Base-by-base conservation (phyloP, 805 yeast genomes). In the Kodamaea sagamina region DNA sequence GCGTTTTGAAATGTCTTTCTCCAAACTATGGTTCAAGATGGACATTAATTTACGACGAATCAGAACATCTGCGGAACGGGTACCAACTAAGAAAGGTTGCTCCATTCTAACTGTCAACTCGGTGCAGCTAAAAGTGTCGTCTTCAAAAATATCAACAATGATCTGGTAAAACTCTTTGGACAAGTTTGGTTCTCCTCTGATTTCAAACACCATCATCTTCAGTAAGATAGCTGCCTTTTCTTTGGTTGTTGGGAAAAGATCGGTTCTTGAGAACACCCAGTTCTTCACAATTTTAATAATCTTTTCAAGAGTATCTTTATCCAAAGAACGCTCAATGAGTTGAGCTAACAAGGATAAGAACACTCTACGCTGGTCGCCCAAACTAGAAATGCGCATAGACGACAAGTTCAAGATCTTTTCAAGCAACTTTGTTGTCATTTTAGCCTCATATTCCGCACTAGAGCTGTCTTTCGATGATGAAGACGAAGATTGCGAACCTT, bases 61-160 rank as follows among this genome's bases (percentile, higher is more conserved):
- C 2, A 74, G 70, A 3, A 83, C 84, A 56, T 89, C 92, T 0
- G 85, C 80, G 2, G 87, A 75, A 25, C 95, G 77, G 0, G 99
- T 93, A 26, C 99, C 99, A 7, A 89, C 92, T 54, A 93, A 69
- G 63, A 93, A 93, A 19, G 98, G 95, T 61, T 90, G 97, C 60
- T 93, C 99, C 87, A 93, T 82, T 42, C 99, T 74, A 11, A 89
- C 92, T 0, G 97, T 89, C 21, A 93, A 75, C 57, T 93, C 99
- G 1, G 96, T 82, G 51, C 89, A 79, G 17, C 86, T 79, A 53
- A 89, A 74, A 0, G 83, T 69, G 32, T 84, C 82, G 50, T 87
- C 89, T 50, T 85, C 88, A 62, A 92, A 95, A 17, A 93, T 82
- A 51, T 86, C 95, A 22, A 90, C 81, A 49, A 95, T 84, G 19